These are phyloP conservation scores for Hypoxylon sp. DNA, from an alignment of 2,329 filamentous ascomycete species.

Conservation along the genomic window DNA sequence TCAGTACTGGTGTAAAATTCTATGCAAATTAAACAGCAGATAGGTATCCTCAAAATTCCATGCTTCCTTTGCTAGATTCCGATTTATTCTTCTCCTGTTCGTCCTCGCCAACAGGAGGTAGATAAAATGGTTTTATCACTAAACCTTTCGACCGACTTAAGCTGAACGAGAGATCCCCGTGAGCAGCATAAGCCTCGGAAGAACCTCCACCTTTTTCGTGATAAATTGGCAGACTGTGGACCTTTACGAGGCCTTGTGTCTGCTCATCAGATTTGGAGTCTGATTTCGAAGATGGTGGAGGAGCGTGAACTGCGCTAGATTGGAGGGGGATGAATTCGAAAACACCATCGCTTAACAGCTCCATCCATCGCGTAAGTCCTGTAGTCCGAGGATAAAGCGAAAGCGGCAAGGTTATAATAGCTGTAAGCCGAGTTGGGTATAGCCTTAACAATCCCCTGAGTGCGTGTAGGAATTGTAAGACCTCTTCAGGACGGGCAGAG, in stretches of 20 bases:
- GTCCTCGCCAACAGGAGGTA: constrained; percentile 88
- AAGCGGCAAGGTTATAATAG: constrained; percentile 82
- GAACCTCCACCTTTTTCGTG: constrained; percentile 91
- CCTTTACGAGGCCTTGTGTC: constrained; percentile 86
- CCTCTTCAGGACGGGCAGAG: constrained; percentile 76
- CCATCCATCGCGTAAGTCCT: constrained; percentile 87
- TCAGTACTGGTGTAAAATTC: neutral
- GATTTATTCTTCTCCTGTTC: constrained; percentile 60
- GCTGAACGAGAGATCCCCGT: constrained; percentile 92
- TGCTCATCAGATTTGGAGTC: constrained; percentile 74
- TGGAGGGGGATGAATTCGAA: constrained; percentile 84
- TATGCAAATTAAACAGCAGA: neutral
- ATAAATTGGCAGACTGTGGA: constrained; percentile 86
- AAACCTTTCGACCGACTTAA: constrained; percentile 85
- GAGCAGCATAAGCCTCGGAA: constrained; percentile 74
- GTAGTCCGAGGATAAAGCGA: constrained; percentile 82
- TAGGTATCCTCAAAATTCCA: constrained; percentile 76
- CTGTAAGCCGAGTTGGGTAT: constrained; percentile 75
- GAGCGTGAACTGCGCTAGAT: constrained; percentile 66
- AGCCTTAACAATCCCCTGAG: constrained; percentile 81
- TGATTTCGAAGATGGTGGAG: constrained; percentile 68
- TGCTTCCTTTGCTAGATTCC: constrained; percentile 74
- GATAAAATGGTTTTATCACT: constrained; percentile 87
- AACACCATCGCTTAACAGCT: constrained; percentile 86
- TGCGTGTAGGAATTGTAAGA: constrained; percentile 85